Evolutionary conservation across 371 early-diverging fungal genomes (phyloP).

Genomic region (Mortierella sp.): DNA sequence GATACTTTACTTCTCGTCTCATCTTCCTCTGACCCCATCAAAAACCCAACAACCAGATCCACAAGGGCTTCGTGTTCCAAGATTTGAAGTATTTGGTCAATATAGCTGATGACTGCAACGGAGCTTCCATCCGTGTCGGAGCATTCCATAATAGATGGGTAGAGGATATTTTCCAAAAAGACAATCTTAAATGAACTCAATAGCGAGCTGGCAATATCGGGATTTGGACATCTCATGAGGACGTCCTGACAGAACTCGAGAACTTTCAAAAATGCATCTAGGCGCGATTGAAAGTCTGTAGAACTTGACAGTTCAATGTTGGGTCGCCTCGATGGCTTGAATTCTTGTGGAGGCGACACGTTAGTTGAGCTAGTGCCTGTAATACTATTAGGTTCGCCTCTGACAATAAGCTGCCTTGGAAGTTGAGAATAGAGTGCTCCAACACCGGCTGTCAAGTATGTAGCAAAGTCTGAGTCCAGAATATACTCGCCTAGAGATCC

Average conservation of each 20-base stretch:
- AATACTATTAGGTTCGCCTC: conserved; percentile 24
- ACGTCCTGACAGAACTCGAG: conserved; percentile 89
- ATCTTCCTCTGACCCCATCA: conserved; percentile 74
- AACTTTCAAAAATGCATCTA: conserved; percentile 81
- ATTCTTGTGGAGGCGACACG: conserved; percentile 9
- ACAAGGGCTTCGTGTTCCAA: conserved; percentile 81
- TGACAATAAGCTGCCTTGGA: conserved; percentile 80
- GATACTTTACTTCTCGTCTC: conserved; percentile 3
- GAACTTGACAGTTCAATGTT: conserved; percentile 65
- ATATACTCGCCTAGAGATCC: conserved; percentile 83
- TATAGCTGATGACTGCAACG: conserved; percentile 88
- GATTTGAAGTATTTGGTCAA: conserved; percentile 82
- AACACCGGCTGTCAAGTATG: conserved; percentile 85
- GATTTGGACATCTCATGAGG: conserved; percentile 80
- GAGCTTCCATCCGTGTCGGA: conserved; percentile 93
- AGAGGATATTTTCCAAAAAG: conserved; percentile 87
- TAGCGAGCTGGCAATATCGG: conserved; percentile 69
- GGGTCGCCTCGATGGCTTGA: conserved; percentile 16
- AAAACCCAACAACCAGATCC: conserved; percentile 77
- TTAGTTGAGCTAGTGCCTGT: conserved; percentile 11
- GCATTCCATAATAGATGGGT: conserved; percentile 86
- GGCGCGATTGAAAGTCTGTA: conserved; percentile 74
- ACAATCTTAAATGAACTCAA: conserved; percentile 73
- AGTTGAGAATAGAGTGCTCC: conserved; percentile 94
- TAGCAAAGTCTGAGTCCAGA: conserved; percentile 81